phyloP scores from a whole-genome alignment of 441 rosid genomes.

The Rhodomyrtus psidioides region DNA sequence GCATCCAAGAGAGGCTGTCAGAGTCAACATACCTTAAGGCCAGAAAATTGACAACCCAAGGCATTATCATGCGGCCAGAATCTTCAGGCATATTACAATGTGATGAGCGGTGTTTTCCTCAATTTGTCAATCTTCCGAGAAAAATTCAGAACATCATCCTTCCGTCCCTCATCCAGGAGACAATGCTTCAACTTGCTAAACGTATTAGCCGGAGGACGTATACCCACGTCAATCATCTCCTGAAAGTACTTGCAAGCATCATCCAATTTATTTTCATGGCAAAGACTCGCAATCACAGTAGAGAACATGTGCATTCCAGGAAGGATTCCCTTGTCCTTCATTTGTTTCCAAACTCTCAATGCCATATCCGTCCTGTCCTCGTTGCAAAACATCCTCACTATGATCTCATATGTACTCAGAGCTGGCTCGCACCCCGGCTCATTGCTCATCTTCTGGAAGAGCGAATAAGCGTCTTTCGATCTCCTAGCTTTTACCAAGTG shows the following conservation, averaged over 20 bases:
- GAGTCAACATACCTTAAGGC: background rate
- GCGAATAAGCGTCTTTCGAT: slow-evolving; percentile 41
- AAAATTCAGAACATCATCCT: slow-evolving; percentile 36
- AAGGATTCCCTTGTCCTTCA: slow-evolving; percentile 63
- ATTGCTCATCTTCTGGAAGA: slow-evolving; percentile 46
- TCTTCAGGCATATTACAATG: background rate
- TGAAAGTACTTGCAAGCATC: slow-evolving; percentile 71
- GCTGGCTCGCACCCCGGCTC: slow-evolving; percentile 42
- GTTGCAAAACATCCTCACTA: slow-evolving; percentile 77
- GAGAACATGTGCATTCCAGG: slow-evolving; percentile 92
- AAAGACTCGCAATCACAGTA: slow-evolving; percentile 44
- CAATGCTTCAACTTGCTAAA: slow-evolving; percentile 71
- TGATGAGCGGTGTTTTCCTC: slow-evolving; percentile 42
- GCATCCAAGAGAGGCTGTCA: background rate
- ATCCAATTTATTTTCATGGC: slow-evolving; percentile 47
- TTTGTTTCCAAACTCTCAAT: slow-evolving; percentile 52
- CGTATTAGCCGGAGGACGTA: slow-evolving; percentile 64
- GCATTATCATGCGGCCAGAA: background rate
- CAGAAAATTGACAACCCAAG: background rate
- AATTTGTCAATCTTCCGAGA: slow-evolving; percentile 48
- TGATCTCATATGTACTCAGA: slow-evolving; percentile 68
- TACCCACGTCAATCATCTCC: slow-evolving; percentile 82
- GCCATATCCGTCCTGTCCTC: slow-evolving; percentile 56
- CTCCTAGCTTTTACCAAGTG: slow-evolving; percentile 45
- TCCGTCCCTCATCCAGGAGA: slow-evolving; percentile 49